Conservation (phyloP, 1,139 yeast genomes). For the Lizanozyma gosingica region DNA sequence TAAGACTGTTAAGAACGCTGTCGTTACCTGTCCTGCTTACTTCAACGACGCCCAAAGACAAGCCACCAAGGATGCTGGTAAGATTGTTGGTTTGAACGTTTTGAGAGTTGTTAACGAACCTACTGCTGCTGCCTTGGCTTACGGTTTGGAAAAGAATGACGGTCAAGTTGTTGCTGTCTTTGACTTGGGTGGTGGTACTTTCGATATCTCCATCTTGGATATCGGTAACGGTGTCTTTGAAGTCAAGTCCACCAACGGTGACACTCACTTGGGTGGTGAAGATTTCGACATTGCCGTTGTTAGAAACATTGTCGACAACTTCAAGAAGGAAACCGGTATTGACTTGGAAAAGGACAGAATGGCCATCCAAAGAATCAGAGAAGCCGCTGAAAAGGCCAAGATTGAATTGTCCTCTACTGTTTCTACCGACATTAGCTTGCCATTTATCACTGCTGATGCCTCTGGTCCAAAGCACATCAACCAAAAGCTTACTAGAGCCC, state of each 20-base stretch:
- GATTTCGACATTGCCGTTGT: constrained; percentile 81
- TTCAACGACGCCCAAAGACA: constrained; percentile 98
- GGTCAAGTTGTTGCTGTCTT: constrained; percentile 76
- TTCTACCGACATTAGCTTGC: constrained; percentile 90
- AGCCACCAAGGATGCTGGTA: constrained; percentile 98
- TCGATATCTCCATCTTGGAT: constrained; percentile 77
- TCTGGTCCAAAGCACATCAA: constrained; percentile 98
- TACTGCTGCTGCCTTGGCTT: constrained; percentile 97
- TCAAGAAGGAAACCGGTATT: constrained; percentile 88
- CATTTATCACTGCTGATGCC: constrained; percentile 93
- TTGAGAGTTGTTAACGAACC: constrained; percentile 98
- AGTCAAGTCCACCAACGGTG: constrained; percentile 85
- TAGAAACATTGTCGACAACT: constrained; percentile 82
- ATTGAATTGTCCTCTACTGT: constrained; percentile 93
- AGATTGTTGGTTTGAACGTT: constrained; percentile 92
- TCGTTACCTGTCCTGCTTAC: constrained; percentile 96
- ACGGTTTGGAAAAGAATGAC: constrained; percentile 82
- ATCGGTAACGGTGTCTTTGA: constrained; percentile 85
- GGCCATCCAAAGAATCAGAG: constrained; percentile 99
- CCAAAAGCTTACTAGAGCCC: constrained; percentile 87
- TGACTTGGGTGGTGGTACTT: constrained; percentile 88
- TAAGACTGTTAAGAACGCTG: constrained; percentile 81
- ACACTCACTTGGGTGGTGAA: constrained; percentile 88
- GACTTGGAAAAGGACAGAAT: constrained; percentile 88
- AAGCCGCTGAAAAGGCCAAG: constrained; percentile 99